These are phyloP conservation scores for Helianthus tuberosus DNA, from an alignment of 129 eudicot species.

Conservation along the genomic window DNA sequence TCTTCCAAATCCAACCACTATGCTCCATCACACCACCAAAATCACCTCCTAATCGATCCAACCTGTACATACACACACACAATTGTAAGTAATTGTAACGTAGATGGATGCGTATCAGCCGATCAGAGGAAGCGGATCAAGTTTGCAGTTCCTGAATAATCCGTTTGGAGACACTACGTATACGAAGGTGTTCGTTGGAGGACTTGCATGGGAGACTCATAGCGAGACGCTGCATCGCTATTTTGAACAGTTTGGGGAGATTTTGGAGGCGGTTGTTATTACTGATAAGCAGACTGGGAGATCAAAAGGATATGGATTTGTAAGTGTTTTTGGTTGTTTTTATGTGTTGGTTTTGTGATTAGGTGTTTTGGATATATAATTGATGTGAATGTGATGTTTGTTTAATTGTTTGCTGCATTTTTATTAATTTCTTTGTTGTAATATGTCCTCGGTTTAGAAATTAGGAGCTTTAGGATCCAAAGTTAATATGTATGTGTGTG, in stretches of 20 bases:
- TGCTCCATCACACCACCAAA: too few relatives aligned
- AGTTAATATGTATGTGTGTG: too few relatives aligned
- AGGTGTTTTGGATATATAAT: background rate
- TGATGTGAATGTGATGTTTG: background rate
- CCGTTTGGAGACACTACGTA: constrained; percentile 53
- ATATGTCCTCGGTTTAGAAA: too few relatives aligned
- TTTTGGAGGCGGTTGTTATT: constrained; percentile 65
- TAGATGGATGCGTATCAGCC: constrained; percentile 50
- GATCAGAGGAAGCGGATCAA: constrained; percentile 48
- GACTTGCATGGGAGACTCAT: constrained; percentile 65
- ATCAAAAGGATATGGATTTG: constrained; percentile 72
- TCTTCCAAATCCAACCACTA: constrained; percentile 2
- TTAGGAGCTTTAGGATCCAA: too few relatives aligned
- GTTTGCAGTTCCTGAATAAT: constrained; percentile 39
- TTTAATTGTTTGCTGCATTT: background rate
- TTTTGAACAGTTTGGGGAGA: constrained; percentile 61
- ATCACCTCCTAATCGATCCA: constrained; percentile 7
- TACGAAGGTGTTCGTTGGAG: constrained; percentile 65
- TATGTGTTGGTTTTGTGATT: too few relatives aligned
- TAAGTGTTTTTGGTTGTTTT: constrained; percentile 30
- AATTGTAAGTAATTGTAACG: background rate
- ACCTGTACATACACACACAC: too few relatives aligned
- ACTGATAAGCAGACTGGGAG: constrained; percentile 59
- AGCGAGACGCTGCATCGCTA: constrained; percentile 51
- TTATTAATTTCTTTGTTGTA: too few relatives aligned